Base-by-base conservation (phyloP, 495 filamentous ascomycete species). In the Collariella sp. region DNA sequence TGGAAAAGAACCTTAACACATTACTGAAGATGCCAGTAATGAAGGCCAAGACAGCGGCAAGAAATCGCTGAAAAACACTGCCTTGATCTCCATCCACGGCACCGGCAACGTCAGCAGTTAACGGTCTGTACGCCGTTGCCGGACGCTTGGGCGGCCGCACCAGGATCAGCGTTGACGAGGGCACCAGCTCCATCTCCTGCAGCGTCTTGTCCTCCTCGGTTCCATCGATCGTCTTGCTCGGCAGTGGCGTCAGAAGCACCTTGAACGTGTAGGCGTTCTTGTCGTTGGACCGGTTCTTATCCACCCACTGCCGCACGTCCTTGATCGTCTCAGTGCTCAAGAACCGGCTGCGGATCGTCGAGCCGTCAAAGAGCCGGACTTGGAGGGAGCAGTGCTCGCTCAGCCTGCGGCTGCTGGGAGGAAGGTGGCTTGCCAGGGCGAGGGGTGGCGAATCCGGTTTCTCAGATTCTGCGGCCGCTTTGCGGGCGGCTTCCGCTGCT, bases 311-410 rank as follows among this genome's bases (percentile, higher is more conserved):
- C 3, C 91, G 79, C 2, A 97, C 86, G 36, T 87, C 79, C 6
- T 62, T 70, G n/a, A 96, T 76, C 13, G 80, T 87, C 11, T 80
- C 73, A 1, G 71, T 72, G 42, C 81, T 78, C 0, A 78, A 70
- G 65, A 97, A 96, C 19, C 77, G 82, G 23, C 73, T 74, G 29
- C 88, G 82, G 44, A 96, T 79, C 13, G 81, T 88, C 29, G 80
- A 81, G 12, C 91, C 91, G 63, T 96, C 89, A 38, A 95, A 85
- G 0, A 96, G 73, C 1, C 91, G 83, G 38, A 96, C 80, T 60
- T 93, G 90, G 6, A 97, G 68, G 12, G 85, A 79, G 57, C 79
- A 86, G 50, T 75, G 69, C 29, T 71, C 62, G 44, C 59, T 66
- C 12, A 45, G 38, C 48, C 50, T 56, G n/a, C 55, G 49, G 0